Conservation (phyloP, 805 yeast genomes). For the Schwanniomyces yamadae region DNA sequence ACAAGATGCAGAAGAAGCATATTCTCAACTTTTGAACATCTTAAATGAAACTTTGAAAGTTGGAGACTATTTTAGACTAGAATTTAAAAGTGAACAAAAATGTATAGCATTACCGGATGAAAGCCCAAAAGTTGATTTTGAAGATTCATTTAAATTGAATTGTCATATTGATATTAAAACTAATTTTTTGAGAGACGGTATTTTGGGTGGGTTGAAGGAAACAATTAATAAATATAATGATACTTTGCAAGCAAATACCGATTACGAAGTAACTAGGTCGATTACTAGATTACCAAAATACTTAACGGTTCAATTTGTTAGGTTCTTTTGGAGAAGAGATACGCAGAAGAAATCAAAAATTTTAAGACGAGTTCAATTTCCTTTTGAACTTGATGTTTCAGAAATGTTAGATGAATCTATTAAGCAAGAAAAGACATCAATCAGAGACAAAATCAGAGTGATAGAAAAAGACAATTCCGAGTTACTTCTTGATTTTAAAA, state of each 20-base stretch:
- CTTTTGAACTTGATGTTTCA: conserved; percentile 84
- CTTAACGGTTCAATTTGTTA: conserved; percentile 85
- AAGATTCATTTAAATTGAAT: conserved; percentile 69
- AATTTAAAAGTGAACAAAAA: conserved; percentile 59
- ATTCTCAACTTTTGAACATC: conserved; percentile 67
- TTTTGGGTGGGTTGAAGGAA: conserved; percentile 71
- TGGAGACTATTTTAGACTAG: conserved; percentile 61
- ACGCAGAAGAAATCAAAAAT: conserved; percentile 89
- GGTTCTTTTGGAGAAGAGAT: conserved; percentile 95
- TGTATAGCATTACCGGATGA: conserved; percentile 52
- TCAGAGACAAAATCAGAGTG: conserved; percentile 74
- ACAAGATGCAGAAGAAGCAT: conserved; percentile 98
- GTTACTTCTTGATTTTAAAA: conserved; percentile 68
- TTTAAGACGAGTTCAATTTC: conserved; percentile 90
- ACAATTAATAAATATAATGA: conserved; percentile 74
- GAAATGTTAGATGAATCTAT: conserved; percentile 83
- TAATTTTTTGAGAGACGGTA: conserved; percentile 85
- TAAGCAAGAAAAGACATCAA: conserved; percentile 60
- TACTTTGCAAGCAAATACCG: conserved; percentile 67
- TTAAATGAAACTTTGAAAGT: conserved; percentile 50
- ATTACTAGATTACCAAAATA: conserved; percentile 83
- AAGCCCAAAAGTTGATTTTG: conserved; percentile 21
- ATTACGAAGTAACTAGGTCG: conserved; percentile 57
- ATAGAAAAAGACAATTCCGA: conserved; percentile 75
- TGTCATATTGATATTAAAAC: conserved; percentile 88